Evolutionary conservation across 2,329 filamentous ascomycete species (phyloP), one percentile per base, ranked within the genome.

Genomic region (Trichoderma arundinaceum): DNA sequence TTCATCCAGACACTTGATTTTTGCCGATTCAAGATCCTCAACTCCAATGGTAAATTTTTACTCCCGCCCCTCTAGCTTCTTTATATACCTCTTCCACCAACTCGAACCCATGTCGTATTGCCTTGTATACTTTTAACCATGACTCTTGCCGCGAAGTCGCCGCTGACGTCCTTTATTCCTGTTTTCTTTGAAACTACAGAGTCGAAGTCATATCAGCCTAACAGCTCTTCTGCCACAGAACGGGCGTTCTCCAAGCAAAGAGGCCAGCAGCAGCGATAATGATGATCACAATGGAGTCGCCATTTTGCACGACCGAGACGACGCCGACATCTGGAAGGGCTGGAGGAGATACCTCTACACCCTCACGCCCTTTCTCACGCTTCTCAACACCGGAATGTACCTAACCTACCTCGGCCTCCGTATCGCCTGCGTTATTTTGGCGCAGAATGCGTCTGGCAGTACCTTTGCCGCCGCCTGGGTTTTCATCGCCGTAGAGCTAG

Each of bases 401-500:
- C n/a, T 82, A 4, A 43, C 73, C 64, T 87, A 87, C 68, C 81
- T 87, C 7, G 78, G 70, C 22, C 74, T 83, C 61, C 83, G 85
- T 43, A 80, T 87, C 35, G 75, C 76, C 58, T 86, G 84, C 70
- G 81, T 86, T 61, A 72, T 84, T n/a, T 74, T 76, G 51, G 84
- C 85, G 0, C 84, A 87, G 69, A 75, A 78, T 1, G 73, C 74
- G 1, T 74, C 75, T 4, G 56, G 72, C 3, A 72, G 75, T 22
- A 76, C 76, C 2, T 87, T 82, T 67, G 76, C 78, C 4, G 80
- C 82, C 51, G 85, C 85, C 2, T 87, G 85, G 85, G 71, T 86
- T 7, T 87, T 87, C 69, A 83, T 87, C 62, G 82, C 76, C 28
- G 79, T 86, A 65, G 85, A 87, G 71, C 73, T 85, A 44, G 76